Evolutionary conservation across 1,284 basidiomycete genomes (phyloP).

Genomic region (Malassezia nana): DNA sequence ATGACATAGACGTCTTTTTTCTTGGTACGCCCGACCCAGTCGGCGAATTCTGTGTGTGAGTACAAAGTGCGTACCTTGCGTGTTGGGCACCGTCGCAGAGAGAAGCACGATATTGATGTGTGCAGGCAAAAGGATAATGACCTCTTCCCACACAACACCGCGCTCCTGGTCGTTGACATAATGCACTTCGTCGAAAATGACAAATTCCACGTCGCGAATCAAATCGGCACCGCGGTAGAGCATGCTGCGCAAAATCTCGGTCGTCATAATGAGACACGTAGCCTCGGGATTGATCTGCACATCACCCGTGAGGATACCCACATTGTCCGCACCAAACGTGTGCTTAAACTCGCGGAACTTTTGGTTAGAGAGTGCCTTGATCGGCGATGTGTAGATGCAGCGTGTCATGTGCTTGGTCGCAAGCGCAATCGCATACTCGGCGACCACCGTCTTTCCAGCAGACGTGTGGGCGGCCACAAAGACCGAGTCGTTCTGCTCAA

Average conservation of each 20-base stretch:
- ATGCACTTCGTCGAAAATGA: slow-evolving; percentile 99
- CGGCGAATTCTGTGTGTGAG: slow-evolving; percentile 70
- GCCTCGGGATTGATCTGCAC: slow-evolving; percentile 99
- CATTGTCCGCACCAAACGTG: slow-evolving; percentile 79
- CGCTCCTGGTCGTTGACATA: slow-evolving; percentile 99
- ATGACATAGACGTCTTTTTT: slow-evolving; percentile 99
- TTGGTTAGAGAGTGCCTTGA: slow-evolving; percentile 97
- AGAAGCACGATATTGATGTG: slow-evolving; percentile 58
- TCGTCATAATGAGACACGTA: slow-evolving; percentile 76
- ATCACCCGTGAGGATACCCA: slow-evolving; percentile 95
- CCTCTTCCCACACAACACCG: slow-evolving; percentile 99
- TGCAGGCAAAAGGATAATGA: slow-evolving; percentile 62
- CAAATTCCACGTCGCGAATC: slow-evolving; percentile 97
- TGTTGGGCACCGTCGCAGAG: slow-evolving; percentile 96
- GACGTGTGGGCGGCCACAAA: slow-evolving; percentile 98
- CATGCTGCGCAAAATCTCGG: slow-evolving; percentile 98
- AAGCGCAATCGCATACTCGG: slow-evolving; percentile 94
- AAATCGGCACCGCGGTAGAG: slow-evolving; percentile 70
- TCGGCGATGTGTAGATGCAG: slow-evolving; percentile 96
- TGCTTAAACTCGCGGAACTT: slow-evolving; percentile 99
- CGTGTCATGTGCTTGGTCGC: slow-evolving; percentile 97
- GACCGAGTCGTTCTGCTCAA: slow-evolving; percentile 93
- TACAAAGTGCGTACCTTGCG: slow-evolving; percentile 52
- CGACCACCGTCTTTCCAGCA: slow-evolving; percentile 98
- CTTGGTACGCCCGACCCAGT: slow-evolving; percentile 98